Evolutionary conservation across 129 eudicot genomes (phyloP), one percentile per base, ranked within the genome.

Genomic region (Deinandra increscens): DNA sequence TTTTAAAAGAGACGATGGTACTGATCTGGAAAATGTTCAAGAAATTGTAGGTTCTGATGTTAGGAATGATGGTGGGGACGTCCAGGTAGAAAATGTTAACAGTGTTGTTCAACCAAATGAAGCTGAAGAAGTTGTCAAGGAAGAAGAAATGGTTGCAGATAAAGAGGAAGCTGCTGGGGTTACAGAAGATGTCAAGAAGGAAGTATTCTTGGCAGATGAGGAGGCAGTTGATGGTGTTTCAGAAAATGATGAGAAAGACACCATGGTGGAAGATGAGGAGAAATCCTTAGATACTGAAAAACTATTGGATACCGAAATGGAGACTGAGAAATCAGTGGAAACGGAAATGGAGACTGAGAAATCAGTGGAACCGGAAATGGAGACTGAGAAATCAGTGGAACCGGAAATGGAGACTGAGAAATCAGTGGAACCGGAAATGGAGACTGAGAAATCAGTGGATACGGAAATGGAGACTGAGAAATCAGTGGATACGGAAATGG

Each of bases 211-310:
- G 63, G 66, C 55, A 54, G 56, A 42, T 34, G 86, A 80, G 68
- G 75, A 72, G 39, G 41, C 14, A 39, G n/a, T 22, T 54, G 79
- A 26, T 29, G 66, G 65, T 36, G 51, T 31, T 56, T 11, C 22
- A 13, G 19, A 66, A 12, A 42, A 63, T 18, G 63, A 48, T 9
- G 74, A 75, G 75, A 74, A 69, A 43, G 55, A 67, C 37, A 14
- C 78, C 10, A 29, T 51, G 71, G 75, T 26, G 56, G 71, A 48
- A 70, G 76, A 36, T 23, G 86, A 78, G 58, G 63, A 71, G 18
- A 49, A 44, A 65, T 65, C 23, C 3, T 46, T 66, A 31, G 71
- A 66, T 66, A 22, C 54, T 0, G 55, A 65, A 22, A 12, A 42
- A 64, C 20, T 37, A 0, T 64, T 42, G 26, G 53, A 14, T 44